These are phyloP conservation scores for Groenewaldozyma salmanticensis DNA, from an alignment of 805 yeast species.

Conservation along the genomic window DNA sequence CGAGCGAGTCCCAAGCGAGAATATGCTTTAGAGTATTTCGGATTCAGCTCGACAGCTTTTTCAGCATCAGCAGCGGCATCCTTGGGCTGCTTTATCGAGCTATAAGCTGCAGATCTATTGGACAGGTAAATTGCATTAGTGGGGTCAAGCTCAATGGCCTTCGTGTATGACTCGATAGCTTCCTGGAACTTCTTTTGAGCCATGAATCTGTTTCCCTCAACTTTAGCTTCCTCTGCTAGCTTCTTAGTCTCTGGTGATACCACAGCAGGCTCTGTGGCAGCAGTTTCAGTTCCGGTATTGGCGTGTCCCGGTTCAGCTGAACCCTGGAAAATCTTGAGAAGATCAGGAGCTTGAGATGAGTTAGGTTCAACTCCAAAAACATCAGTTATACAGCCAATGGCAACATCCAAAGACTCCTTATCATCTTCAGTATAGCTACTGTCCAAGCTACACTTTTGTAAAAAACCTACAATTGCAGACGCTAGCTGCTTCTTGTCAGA, in stretches of 20 bases:
- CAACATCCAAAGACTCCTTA: slow-evolving; percentile 84
- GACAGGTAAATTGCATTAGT: slow-evolving; percentile 77
- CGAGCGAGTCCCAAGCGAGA: slow-evolving; percentile 91
- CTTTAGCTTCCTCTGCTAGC: slow-evolving; percentile 75
- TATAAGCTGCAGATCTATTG: slow-evolving; percentile 94
- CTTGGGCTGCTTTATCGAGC: slow-evolving; percentile 64
- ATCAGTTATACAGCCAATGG: slow-evolving; percentile 84
- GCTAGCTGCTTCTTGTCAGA: slow-evolving; percentile 35
- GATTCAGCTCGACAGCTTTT: slow-evolving; percentile 66
- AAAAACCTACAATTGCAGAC: slow-evolving; percentile 61
- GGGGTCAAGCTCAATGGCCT: slow-evolving; percentile 63
- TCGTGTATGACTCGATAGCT: slow-evolving; percentile 72
- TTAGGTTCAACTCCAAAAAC: slow-evolving; percentile 49
- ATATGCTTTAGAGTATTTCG: slow-evolving; percentile 83
- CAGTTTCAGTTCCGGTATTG: neutral
- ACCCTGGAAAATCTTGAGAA: slow-evolving; percentile 17
- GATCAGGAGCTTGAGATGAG: slow-evolving; percentile 33
- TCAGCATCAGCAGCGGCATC: slow-evolving; percentile 79
- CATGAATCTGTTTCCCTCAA: slow-evolving; percentile 86
- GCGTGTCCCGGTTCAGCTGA: neutral
- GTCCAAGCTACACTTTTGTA: slow-evolving; percentile 46
- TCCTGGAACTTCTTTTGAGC: slow-evolving; percentile 57
- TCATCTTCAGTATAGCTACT: slow-evolving; percentile 69
- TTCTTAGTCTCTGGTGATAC: slow-evolving; percentile 37
- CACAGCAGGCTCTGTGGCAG: neutral